A percentile compares a stretch with the other conserved stretches of the same genome.
Evolutionary conservation across 208 protist species (phyloP).

Genomic region (Leishmania turanica): DNA sequence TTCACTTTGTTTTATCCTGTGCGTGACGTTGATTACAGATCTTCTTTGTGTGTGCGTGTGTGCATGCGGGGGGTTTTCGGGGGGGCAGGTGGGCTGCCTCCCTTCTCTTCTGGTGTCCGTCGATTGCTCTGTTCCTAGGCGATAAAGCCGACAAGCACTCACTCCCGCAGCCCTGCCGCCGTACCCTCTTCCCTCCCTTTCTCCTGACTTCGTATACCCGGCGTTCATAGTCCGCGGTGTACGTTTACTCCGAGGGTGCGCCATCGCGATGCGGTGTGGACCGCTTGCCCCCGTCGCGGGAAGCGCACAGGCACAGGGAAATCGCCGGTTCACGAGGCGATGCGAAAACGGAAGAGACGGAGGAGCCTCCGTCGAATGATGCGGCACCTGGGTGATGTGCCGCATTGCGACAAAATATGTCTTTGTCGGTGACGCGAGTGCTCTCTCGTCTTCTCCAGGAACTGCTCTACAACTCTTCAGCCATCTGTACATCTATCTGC

Average conservation of each 20-base stretch:
- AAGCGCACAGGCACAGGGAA: background rate
- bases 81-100: too few relatives aligned
- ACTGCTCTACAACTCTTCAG: background rate
- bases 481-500: background rate
- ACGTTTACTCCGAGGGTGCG: background rate
- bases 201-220: background rate
- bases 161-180: background rate
- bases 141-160: background rate
- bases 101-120: background rate
- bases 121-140: background rate
- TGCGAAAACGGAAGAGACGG: background rate
- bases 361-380: background rate
- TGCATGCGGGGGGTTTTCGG: too few relatives aligned
- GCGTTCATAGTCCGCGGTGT: background rate
- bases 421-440: background rate
- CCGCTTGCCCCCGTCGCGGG: background rate
- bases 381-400: background rate
- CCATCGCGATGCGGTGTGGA: background rate
- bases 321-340: background rate
- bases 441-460: background rate
- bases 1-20: too few relatives aligned
- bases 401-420: background rate
- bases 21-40: too few relatives aligned
- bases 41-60: too few relatives aligned
- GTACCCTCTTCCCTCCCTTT: background rate